Evolutionary conservation across 805 yeast genomes (phyloP), one percentile per base, ranked within the genome.

Genomic region (Pichia membranifaciens): DNA sequence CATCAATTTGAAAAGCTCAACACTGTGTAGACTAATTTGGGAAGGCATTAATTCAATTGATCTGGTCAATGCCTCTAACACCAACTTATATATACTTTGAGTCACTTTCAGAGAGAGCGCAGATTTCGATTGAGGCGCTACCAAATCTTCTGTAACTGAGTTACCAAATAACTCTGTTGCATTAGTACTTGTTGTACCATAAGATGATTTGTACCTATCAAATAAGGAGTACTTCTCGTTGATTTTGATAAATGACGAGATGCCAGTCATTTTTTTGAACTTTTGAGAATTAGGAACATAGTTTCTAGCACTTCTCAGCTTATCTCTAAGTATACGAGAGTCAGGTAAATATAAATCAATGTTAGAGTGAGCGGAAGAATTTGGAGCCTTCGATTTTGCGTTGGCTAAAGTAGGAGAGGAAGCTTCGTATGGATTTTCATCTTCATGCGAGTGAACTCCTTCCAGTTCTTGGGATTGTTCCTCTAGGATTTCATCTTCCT

Each of bases 1-100:
- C 44, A 87, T 61, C 33, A 85, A 71, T 51, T 86, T 87, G 49
- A 86, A 69, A 13, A 90, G 64, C 51, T 81, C 89, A 38, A 79
- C 66, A 0, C 87, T 75, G 57, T 81, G 77, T 39, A 75, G 81
- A 6, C 82, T 74, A 2, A 85, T 70, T 49, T 75, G 79, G 23
- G 69, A 68, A 1, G 91, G 87, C 0, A 81, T 73, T 34, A 87
- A 68, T 60, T 88, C 96, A 57, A 87, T 73, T 3, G 84, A 71
- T 59, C 96, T 72, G 2, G 90, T 83, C 4, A 88, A 70, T 1
- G 90, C 75, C 64, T 89, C 97, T 32, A 87, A 83, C 7, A 82
- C 75, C 16, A 85, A 76, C 54, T 81, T 82, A 36, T 88, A 68
- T 48, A 87, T 75, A 3, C 72, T 67, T 53, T 87, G 90, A 2